A percentile compares a stretch with the other conserved stretches of the same genome.
phyloP scores from a whole-genome alignment of 164 flowering plant genomes.

The Paratinospora sagittata region DNA sequence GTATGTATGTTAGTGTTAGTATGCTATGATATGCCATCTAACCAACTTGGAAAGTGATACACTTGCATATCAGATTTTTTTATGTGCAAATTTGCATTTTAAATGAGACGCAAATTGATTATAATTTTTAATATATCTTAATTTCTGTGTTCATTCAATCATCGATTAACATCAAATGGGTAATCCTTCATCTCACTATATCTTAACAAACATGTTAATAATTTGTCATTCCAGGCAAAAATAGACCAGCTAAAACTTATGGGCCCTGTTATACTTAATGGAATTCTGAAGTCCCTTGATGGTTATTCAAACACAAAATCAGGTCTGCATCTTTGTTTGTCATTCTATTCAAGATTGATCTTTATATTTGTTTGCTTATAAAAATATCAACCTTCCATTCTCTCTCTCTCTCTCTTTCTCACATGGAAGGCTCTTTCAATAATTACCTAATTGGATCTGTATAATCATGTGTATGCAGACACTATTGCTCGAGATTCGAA shows the following conservation, averaged over 20 bases:
- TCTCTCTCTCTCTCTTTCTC: background rate
- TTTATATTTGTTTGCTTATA: background rate
- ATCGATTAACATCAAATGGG: background rate
- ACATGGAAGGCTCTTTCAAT: background rate
- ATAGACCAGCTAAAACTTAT: slow-evolving; percentile 77
- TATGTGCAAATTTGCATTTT: too few species aligned
- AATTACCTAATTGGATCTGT: background rate
- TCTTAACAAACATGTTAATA: background rate
- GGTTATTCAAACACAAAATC: slow-evolving; percentile 45
- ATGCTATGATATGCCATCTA: too few species aligned
- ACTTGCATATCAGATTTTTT: too few species aligned
- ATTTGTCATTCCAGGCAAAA: slow-evolving; percentile 49
- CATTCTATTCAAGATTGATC: background rate
- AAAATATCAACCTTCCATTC: background rate
- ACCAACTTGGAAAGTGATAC: too few species aligned
- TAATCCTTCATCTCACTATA: background rate
- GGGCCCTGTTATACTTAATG: slow-evolving; percentile 86
- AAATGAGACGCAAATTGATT: background rate
- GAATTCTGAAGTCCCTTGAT: slow-evolving; percentile 75
- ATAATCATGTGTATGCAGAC: slow-evolving; percentile 29
- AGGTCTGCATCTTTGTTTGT: slow-evolving; percentile 37
- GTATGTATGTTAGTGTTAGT: too few species aligned
- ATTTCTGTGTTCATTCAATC: background rate
- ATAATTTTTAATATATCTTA: background rate
- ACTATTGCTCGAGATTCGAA: slow-evolving; percentile 57